Evolutionary conservation across 306 rosid genomes (phyloP), one percentile per base, ranked within the genome.

Genomic region (Cucumis cinereus): DNA sequence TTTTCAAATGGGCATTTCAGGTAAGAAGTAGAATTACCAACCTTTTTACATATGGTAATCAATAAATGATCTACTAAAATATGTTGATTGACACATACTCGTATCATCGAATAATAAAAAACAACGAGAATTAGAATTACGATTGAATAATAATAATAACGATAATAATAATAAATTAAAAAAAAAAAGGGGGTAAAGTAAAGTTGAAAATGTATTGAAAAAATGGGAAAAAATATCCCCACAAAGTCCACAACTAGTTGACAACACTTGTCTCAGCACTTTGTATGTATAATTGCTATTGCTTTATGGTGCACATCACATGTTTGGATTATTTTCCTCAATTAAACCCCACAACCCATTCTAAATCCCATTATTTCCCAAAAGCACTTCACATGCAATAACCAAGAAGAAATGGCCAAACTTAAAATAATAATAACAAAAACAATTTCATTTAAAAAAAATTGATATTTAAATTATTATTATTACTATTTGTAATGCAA

Each of bases 241-340:
- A 66, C 66, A 59, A 59, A n/a, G 28, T 45, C 61, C 61, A 56
- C 49, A 67, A 41, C 35, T 67, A 68, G 74, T 68, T 68, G 74
- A 68, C 17, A 68, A 68, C 74, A 68, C 74, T 68, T 11, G 55
- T 68, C n/a, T 22, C 6, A 23, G 33, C 74, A 68, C 55, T 41
- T 43, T 41, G 74, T 20, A 11, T 12, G 74, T 23, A 69, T 69
- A 69, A 69, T 35, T 63, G 71, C 14, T 63, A 33, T 63, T 35
- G 16, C 71, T 63, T 63, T 63, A 19, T 63, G 26, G 56, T 69
- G 74, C 74, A 43, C 74, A 43, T 41, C 74, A 69, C 74, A 69
- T 69, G 74, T 43, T 69, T 69, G 74, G 56, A 23, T 69, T 41
- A 69, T 43, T 69, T 45, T 69, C 74, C 20, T 69, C 56, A 69